Evolutionary conservation across 805 yeast species (phyloP).

Genomic region (Jamesozyma lodderae): DNA sequence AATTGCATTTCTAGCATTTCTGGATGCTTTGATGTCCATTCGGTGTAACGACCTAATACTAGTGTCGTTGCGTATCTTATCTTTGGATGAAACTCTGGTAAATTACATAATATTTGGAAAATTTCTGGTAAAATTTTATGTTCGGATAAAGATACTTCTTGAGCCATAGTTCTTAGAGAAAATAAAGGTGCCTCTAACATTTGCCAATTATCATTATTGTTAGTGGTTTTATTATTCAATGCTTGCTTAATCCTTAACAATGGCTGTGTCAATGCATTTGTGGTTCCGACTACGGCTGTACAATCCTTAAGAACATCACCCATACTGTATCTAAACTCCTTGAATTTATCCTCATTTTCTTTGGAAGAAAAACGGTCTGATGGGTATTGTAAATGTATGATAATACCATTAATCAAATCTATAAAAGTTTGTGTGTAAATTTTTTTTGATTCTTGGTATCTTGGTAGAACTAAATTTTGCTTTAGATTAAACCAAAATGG

Average conservation of each 20-base stretch:
- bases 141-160: constrained; percentile 67
- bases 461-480: constrained; percentile 40
- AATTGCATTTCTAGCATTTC: constrained; percentile 73
- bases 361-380: constrained; percentile 50
- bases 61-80: constrained; percentile 87
- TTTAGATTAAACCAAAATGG: constrained; percentile 84
- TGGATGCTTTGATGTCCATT: constrained; percentile 87
- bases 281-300: constrained; percentile 80
- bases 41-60: constrained; percentile 91
- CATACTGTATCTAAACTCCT: constrained; percentile 90
- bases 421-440: constrained; percentile 19
- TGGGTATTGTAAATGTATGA: constrained; percentile 74
- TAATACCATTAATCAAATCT: constrained; percentile 27
- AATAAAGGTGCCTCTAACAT: constrained; percentile 83
- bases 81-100: constrained; percentile 71
- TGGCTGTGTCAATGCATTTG: constrained; percentile 61
- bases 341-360: constrained; percentile 86
- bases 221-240: constrained; percentile 23
- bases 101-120: constrained; percentile 40
- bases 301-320: constrained; percentile 97
- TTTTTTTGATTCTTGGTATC: constrained; percentile 23
- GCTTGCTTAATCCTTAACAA: constrained; percentile 45
- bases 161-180: constrained; percentile 88
- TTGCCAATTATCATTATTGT: constrained; percentile 52
- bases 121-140: constrained; percentile 63